These are phyloP conservation scores for Penicillium cosmopolitanum DNA, from an alignment of 495 filamentous ascomycete genomes.

Conservation along the genomic window DNA sequence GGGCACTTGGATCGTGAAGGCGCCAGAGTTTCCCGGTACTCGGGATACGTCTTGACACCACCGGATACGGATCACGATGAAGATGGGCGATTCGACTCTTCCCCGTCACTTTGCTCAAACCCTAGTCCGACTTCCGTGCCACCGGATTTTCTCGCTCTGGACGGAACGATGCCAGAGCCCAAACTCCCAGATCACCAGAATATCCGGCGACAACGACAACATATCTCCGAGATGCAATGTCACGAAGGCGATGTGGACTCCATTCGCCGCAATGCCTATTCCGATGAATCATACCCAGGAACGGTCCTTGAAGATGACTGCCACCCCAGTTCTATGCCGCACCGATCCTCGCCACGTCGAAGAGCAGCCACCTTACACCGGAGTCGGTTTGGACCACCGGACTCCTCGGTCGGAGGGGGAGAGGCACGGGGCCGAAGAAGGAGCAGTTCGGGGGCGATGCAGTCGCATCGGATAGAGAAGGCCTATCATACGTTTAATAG, in stretches of 20 bases:
- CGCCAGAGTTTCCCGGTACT: slow-evolving; percentile 18
- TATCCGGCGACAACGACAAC: slow-evolving; percentile 46
- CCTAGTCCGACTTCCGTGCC: slow-evolving; percentile 43
- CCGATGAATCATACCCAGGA: slow-evolving; percentile 24
- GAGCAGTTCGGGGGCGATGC: slow-evolving; percentile 32
- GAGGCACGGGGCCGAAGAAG: slow-evolving; percentile 32
- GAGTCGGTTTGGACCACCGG: slow-evolving; percentile 33
- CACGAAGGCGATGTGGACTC: slow-evolving; percentile 40
- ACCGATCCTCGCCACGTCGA: slow-evolving; percentile 37
- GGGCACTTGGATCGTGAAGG: slow-evolving; percentile 12
- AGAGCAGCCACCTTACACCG: slow-evolving; percentile 31
- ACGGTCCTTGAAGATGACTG: slow-evolving; percentile 38
- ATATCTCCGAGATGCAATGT: slow-evolving; percentile 49
- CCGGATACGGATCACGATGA: slow-evolving; percentile 50
- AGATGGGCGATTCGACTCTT: slow-evolving; percentile 35
- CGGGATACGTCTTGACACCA: slow-evolving; percentile 45
- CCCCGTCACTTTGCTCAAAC: slow-evolving; percentile 36
- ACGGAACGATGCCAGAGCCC: slow-evolving; percentile 9
- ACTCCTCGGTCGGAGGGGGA: neutral
- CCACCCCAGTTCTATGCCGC: slow-evolving; percentile 50
- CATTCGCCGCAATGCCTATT: slow-evolving; percentile 37
- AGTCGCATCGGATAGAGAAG: slow-evolving; percentile 45
- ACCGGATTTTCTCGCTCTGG: slow-evolving; percentile 24
- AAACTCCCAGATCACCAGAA: slow-evolving; percentile 18
- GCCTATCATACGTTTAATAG: slow-evolving; percentile 31